phyloP scores from a whole-genome alignment of 495 filamentous ascomycete genomes.

The Aspergillus saccharolyticus region DNA sequence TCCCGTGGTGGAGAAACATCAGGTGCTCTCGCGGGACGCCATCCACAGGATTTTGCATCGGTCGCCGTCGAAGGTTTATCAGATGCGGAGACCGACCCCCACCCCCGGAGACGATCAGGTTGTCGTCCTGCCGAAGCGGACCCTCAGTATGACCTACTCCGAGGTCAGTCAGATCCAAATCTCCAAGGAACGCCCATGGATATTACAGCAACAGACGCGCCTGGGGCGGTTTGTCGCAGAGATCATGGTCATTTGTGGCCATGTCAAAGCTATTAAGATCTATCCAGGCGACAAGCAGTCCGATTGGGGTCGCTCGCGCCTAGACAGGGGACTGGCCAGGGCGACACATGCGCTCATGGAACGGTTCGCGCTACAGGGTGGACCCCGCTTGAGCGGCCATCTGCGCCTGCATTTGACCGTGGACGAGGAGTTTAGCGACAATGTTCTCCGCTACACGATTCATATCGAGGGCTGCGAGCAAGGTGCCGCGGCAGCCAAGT shows the following conservation, averaged over 20 bases:
- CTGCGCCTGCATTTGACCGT: slow-evolving; percentile 63
- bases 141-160: slow-evolving; percentile 47
- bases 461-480: slow-evolving; percentile 37
- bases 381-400: slow-evolving; percentile 59
- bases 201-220: slow-evolving; percentile 61
- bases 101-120: slow-evolving; percentile 42
- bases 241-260: slow-evolving; percentile 54
- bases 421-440: slow-evolving; percentile 37
- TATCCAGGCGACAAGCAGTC: slow-evolving; percentile 40
- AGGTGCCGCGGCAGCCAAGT: slow-evolving; percentile 26
- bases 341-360: slow-evolving; percentile 59
- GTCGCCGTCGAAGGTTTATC: slow-evolving; percentile 47
- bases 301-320: slow-evolving; percentile 52
- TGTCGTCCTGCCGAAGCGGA: slow-evolving; percentile 52
- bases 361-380: slow-evolving; percentile 45
- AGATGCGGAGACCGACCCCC: slow-evolving; percentile 55
- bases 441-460: slow-evolving; percentile 36
- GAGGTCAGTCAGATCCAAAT: slow-evolving; percentile 53
- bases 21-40: slow-evolving; percentile 52
- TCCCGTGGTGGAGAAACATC: slow-evolving; percentile 52
- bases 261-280: slow-evolving; percentile 58
- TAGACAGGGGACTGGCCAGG: slow-evolving; percentile 47
- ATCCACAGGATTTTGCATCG: slow-evolving; percentile 52
- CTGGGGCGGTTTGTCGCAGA: slow-evolving; percentile 68
- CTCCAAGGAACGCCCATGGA: slow-evolving; percentile 52